A percentile compares a stretch with the other conserved stretches of the same genome.
Evolutionary conservation across 805 yeast species (phyloP).

Genomic region (Hanseniaspora lachancei): DNA sequence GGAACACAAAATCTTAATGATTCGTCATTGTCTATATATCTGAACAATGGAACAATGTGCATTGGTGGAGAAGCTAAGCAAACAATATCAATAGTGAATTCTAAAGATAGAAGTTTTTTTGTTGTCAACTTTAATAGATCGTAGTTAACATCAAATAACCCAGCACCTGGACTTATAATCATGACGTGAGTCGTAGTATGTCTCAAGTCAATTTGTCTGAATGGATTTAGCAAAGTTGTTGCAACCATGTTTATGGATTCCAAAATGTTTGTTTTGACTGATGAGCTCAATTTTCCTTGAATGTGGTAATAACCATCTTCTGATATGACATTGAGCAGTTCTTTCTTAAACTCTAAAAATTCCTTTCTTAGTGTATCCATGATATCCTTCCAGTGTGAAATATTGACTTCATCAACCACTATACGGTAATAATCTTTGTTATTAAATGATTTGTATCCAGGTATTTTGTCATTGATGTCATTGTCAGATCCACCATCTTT

Average conservation of each 20-base stretch:
- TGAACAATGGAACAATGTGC: constrained; percentile 78
- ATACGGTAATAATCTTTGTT: constrained; percentile 76
- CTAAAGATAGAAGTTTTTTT: constrained; percentile 59
- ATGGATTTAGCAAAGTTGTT: constrained; percentile 60
- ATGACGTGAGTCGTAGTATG: constrained; percentile 87
- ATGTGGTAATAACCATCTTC: constrained; percentile 29
- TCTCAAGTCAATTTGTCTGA: constrained; percentile 71
- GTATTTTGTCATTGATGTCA: constrained; percentile 41
- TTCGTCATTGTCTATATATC: constrained; percentile 45
- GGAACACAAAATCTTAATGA: constrained; percentile 67
- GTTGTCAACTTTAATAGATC: constrained; percentile 63
- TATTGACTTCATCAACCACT: constrained; percentile 87
- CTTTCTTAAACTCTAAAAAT: constrained; percentile 68
- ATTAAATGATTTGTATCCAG: constrained; percentile 58
- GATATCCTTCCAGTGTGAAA: constrained; percentile 78
- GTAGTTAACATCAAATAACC: constrained; percentile 82
- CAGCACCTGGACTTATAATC: constrained; percentile 83
- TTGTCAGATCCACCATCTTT: constrained; percentile 22
- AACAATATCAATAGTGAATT: constrained; percentile 75
- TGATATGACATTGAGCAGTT: constrained; percentile 38
- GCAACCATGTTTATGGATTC: constrained; percentile 81
- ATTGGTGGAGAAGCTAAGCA: constrained; percentile 84
- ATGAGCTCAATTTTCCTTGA: constrained; percentile 60
- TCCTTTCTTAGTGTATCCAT: constrained; percentile 79
- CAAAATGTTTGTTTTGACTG: constrained; percentile 76